Base-by-base conservation (phyloP, 2,329 filamentous ascomycete species). In the Zymoseptoria pseudotritici region DNA sequence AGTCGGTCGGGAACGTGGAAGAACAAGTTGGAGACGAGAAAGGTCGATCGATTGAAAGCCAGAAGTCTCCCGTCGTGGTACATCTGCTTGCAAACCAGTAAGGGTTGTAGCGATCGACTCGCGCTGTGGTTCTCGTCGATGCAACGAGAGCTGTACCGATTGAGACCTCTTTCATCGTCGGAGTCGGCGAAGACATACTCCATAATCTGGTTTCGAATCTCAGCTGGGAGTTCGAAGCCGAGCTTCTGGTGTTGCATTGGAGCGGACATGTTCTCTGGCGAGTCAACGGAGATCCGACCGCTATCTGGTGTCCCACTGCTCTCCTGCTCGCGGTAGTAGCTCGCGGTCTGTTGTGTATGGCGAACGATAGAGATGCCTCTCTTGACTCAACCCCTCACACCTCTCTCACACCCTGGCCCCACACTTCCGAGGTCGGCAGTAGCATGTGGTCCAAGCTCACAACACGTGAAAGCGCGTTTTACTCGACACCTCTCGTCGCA, bases 71-170 rank as follows among this genome's bases (percentile, higher is more conserved):
- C 72, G 50, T 78, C 76, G 20, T 66, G 55, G 42, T 71, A 67
- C 55, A 77, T 68, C 58, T 74, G 73, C 24, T 69, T 71, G 62
- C 76, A 77, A 2, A 70, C 70, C 11, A 76, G 66, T 7, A 77
- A 72, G 2, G 74, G 65, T 9, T 61, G 54, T 2, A 78, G 68
- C 9, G 67, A 60, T 1, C 54, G 8, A 8, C 69, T 66, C 13
- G 71, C 63, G 22, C 21, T 62, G 62, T 75, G 72, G 17, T 66
- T 59, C 20, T 70, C 66, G 62, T 73, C 58, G 3, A 70, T 55
- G 6, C 63, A 4, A 61, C 64, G n/a, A 10, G 19, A n/a, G 11
- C 36, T 11, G 57, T 68, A 52, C 62, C 62, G 22, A 55, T 62
- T 57, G 31, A 67, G 59, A 7, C 58, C 61, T 26, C 46, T 57